Evolutionary conservation across 805 yeast genomes (phyloP).

Genomic region (Kuraishia cidri): DNA sequence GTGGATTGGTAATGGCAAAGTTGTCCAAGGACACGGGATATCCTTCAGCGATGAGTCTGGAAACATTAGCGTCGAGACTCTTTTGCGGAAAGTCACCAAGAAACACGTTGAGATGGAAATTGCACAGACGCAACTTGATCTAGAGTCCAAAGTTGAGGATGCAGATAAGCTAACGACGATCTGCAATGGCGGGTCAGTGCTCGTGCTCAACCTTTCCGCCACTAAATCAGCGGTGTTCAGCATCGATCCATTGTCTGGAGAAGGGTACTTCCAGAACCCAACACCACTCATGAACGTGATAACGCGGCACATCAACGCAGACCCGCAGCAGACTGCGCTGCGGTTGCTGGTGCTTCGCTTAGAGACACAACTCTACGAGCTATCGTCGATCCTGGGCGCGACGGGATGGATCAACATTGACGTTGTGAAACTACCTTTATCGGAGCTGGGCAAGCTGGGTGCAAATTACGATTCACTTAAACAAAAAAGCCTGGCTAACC

Average conservation of each 20-base stretch:
- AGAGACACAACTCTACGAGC: conserved; percentile 38
- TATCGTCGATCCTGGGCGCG: conserved; percentile 47
- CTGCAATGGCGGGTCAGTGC: conserved; percentile 8
- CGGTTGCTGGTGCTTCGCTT: conserved; percentile 37
- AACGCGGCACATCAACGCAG: conserved; percentile 19
- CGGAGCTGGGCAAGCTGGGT: conserved; percentile 34
- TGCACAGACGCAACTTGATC: conserved; percentile 18
- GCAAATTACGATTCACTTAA: conserved; percentile 19
- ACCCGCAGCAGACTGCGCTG: conserved; percentile 14
- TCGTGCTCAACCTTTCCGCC: conserved; percentile 18
- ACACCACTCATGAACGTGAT: conserved; percentile 25
- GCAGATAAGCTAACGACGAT: conserved; percentile 18
- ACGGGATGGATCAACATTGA: conserved; percentile 64
- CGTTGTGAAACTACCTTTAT: conserved; percentile 36
- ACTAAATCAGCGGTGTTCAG: conserved; percentile 17
- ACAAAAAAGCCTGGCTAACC: conserved; percentile 10
- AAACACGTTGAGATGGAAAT: conserved; percentile 29
- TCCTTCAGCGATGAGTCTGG: conserved; percentile 24
- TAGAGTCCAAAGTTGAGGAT: conserved; percentile 16
- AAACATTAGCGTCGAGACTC: conserved; percentile 23
- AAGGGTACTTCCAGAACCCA: conserved; percentile 34
- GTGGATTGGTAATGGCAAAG: conserved; percentile 53
- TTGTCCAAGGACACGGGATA: conserved; percentile 11
- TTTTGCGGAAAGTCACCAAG: conserved; percentile 27
- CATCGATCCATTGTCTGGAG: conserved; percentile 27